Base-by-base conservation (phyloP, 2,329 filamentous ascomycete species). In the Fusarium pilosicola region DNA sequence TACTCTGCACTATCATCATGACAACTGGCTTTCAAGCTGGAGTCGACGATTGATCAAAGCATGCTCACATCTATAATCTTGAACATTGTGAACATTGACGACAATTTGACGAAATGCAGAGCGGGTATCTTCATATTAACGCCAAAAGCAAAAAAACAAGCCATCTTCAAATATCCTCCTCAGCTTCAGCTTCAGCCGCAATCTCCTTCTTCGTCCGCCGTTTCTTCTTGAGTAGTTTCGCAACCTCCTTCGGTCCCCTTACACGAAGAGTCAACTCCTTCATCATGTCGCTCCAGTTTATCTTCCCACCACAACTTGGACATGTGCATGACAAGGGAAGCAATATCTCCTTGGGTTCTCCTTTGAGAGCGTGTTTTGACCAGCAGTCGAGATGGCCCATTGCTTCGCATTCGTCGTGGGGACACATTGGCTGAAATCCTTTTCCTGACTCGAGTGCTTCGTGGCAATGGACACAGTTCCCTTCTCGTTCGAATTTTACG, bases 221-320 rank as follows among this genome's bases (percentile, higher is more conserved):
- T 65, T 81, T 84, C 75, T 83, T 84, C 80, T 90, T 93, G 75
- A 94, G 86, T 32, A 97, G 77, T 74, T 90, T 90, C 45, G 91
- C 88, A 2, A 95, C 84, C 73, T 95, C 92, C 65, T 92, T 92
- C 62, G 87, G 82, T 2, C 92, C 95, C 30, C 94, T 88, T 41
- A 89, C 85, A 38, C 96, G 88, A 55, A 97, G 83, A 57, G 88
- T 96, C 75, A 97, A 82, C 79, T 97, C 95, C 79, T 91, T 95
- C 84, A 97, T 92, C 83, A 98, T 89, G 54, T 93, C 89, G 0
- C 87, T 85, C 96, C 96, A 98, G 57, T 86, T 80, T 5, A 95
- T 83, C 9, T 85, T 81, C 0, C 85, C 85, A 3, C 86, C 82
- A 79, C 96, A 98, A 26, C 84, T 83, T 0, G 94, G 94, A 82